Evolutionary conservation across 139 green algal species (phyloP).

Genomic region (Haematococcus sp.): DNA sequence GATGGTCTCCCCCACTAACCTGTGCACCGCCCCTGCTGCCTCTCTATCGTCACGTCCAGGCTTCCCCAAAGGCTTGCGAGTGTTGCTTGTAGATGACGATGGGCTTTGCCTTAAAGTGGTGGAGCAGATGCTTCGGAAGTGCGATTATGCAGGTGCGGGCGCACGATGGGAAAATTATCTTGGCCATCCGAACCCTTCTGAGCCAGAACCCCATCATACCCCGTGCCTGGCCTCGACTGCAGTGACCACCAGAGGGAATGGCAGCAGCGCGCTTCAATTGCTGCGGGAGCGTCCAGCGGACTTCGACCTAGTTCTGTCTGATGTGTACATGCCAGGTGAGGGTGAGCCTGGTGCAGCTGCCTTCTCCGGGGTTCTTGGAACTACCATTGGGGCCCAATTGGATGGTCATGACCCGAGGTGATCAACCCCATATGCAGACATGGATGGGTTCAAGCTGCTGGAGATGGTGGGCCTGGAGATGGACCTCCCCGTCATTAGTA

Average conservation of each 20-base stretch:
- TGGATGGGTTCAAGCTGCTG: constrained; percentile 96
- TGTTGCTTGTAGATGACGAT: constrained; percentile 95
- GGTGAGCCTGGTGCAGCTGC: too few relatives aligned
- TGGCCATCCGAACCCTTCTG: neutral
- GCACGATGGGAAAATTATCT: neutral
- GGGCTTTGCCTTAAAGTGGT: constrained; percentile 89
- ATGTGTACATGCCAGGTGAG: constrained; percentile 95
- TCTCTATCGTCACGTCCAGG: neutral
- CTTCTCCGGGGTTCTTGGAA: too few relatives aligned
- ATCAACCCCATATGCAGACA: constrained; percentile 61
- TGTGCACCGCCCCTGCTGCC: neutral
- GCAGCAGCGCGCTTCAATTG: constrained; percentile 54
- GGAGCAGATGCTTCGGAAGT: constrained; percentile 84
- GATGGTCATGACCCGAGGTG: neutral
- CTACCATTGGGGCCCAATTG: neutral
- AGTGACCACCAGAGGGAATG: constrained; percentile 51
- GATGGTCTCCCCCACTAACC: constrained; percentile 7
- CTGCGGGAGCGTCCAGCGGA: constrained; percentile 56
- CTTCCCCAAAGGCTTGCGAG: constrained; percentile 63
- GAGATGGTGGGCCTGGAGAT: constrained; percentile 90
- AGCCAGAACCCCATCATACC: neutral
- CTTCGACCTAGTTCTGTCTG: constrained; percentile 93
- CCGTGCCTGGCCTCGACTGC: neutral
- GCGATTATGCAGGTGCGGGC: constrained; percentile 79
- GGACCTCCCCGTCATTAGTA: constrained; percentile 94